These are phyloP conservation scores for Mucor lusitanicus DNA, from an alignment of 371 early-diverging fungal species.

Conservation along the genomic window DNA sequence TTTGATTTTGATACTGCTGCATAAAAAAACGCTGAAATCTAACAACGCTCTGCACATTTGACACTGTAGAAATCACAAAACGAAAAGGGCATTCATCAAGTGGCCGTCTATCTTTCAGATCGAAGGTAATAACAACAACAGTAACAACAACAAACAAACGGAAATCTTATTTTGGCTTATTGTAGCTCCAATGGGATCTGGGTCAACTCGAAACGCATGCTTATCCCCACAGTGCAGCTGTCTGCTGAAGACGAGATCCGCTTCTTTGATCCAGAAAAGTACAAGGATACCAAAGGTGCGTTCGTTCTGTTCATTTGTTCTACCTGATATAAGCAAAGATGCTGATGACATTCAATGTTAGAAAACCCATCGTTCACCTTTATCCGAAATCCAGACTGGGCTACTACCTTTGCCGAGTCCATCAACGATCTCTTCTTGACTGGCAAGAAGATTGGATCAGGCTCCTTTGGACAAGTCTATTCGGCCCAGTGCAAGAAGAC, in stretches of 20 bases:
- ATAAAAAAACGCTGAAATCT: neutral
- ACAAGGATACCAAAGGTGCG: neutral
- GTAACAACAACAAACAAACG: neutral
- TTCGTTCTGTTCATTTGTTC: neutral
- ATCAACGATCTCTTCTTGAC: conserved; percentile 1
- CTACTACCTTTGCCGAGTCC: neutral
- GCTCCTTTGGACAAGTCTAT: conserved; percentile 10
- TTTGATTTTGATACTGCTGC: neutral
- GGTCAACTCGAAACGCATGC: conserved; percentile 9
- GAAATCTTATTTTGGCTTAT: neutral
- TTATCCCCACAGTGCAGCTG: neutral
- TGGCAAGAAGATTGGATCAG: neutral
- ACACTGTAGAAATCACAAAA: neutral
- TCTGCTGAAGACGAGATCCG: conserved; percentile 7
- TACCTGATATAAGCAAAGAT: neutral
- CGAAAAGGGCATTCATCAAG: neutral
- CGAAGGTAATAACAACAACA: neutral
- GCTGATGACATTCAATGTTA: neutral
- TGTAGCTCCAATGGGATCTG: conserved; percentile 12
- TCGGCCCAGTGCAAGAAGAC: conserved; percentile 13
- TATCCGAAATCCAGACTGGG: conserved; percentile 7
- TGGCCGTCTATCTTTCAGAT: neutral
- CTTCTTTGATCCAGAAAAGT: conserved; percentile 11
- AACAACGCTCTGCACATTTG: neutral
- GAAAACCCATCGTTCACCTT: conserved; percentile 12